Evolutionary conservation across 768 basidiomycete genomes (phyloP), one percentile per base, ranked within the genome.

Genomic region (Candolleomyces efflorescens): DNA sequence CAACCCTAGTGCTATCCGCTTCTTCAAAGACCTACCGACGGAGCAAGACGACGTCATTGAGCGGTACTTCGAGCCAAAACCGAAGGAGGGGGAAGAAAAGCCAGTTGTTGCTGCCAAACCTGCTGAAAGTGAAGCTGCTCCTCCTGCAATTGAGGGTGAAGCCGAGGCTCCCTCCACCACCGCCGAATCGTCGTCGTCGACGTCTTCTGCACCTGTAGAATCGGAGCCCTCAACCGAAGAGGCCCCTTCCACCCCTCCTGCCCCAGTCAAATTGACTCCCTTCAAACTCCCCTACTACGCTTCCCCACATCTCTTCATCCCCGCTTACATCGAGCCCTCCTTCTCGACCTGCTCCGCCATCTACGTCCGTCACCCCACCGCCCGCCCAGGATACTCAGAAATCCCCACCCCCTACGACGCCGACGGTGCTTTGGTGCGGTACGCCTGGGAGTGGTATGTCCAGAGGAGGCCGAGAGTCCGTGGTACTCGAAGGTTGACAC

Each of bases 401-500:
- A 89, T 99, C 38, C 93, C 96, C 5, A 92, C 91, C 3, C 97
- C 97, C 2, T 98, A 90, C 71, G 93, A 95, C 61, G 94, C 97
- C 0, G 95, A 97, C 65, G 97, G 97, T 17, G 91, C 95, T 62
- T 79, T 97, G 12, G 82, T 98, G 60, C 86, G 92, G 57, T 82
- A 92, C 58, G 89, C 92, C 3, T 99, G 97, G 97, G 96, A 96
- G 73, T 98, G 92, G 92, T 97, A 94, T 66, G 80, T 85, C 59
- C 78, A 85, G 70, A 76, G 82, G 52, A 79, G 90, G 24, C 83
- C 89, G 2, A 73, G 88, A 62, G 78, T 88, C 58, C 76, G 90
- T 63, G 85, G 86, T 61, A 80, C 82, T 73, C 75, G 71, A 46
- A 84, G 87, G 73, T 67, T 85, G 56, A 76, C 80, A 46, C 74